Conservation (phyloP, 2,329 filamentous ascomycete species). For the Epichloe brachyelytri region DNA sequence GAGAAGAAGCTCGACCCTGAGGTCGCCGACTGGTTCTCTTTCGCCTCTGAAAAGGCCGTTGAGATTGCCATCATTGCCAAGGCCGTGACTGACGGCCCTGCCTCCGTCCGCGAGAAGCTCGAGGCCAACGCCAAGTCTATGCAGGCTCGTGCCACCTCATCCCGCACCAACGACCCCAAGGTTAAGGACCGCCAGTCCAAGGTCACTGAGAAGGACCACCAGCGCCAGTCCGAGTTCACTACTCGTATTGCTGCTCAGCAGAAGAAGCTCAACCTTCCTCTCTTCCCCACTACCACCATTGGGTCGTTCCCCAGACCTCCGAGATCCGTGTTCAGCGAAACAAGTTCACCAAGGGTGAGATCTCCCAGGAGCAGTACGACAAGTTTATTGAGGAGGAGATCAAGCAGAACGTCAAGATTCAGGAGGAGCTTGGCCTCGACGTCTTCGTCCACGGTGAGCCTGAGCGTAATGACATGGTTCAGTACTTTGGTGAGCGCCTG, state of each 20-base stretch:
- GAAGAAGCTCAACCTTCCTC: slow-evolving; percentile 81
- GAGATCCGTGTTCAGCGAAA: slow-evolving; percentile 94
- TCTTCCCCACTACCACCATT: slow-evolving; percentile 98
- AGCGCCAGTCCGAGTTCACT: slow-evolving; percentile 84
- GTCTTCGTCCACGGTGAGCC: slow-evolving; percentile 98
- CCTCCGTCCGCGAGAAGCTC: slow-evolving; percentile 72
- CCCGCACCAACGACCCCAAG: slow-evolving; percentile 89
- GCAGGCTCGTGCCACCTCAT: slow-evolving; percentile 80
- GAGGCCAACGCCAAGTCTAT: slow-evolving; percentile 95
- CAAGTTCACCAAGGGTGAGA: slow-evolving; percentile 98
- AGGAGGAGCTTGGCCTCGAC: slow-evolving; percentile 94
- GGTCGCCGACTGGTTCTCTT: slow-evolving; percentile 96
- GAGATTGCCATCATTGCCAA: slow-evolving; percentile 92
- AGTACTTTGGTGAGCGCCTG: slow-evolving; percentile 98
- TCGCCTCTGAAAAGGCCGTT: slow-evolving; percentile 84
- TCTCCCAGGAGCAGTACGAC: slow-evolving; percentile 85
- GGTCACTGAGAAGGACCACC: slow-evolving; percentile 74
- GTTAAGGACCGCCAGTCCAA: slow-evolving; percentile 94
- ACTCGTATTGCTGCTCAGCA: slow-evolving; percentile 77
- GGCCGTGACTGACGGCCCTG: slow-evolving; percentile 87
- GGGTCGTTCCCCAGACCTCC: slow-evolving; percentile 99
- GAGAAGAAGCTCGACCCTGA: slow-evolving; percentile 97
- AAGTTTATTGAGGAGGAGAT: slow-evolving; percentile 99
- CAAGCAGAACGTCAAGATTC: slow-evolving; percentile 83
- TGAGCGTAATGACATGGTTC: slow-evolving; percentile 99